Conservation (phyloP, 2,329 filamentous ascomycete species). For the Alternaria incomplexa region DNA sequence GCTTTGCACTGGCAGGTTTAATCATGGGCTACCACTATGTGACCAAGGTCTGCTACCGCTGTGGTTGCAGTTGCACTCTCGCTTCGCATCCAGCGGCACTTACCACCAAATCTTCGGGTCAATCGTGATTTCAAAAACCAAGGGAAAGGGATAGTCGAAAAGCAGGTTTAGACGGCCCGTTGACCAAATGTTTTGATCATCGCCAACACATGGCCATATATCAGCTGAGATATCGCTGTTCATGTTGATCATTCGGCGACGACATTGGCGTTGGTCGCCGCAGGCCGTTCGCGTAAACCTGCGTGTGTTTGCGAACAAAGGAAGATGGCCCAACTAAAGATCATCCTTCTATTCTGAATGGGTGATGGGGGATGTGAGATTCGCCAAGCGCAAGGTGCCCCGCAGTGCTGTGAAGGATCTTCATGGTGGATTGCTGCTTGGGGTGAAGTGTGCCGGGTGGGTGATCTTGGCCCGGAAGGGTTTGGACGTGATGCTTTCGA, state of each 20-base stretch:
- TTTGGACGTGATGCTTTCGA: neutral
- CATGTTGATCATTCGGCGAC: neutral
- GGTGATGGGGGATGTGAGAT: neutral
- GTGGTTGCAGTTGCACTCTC: neutral
- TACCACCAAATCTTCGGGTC: neutral
- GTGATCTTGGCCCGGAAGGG: neutral
- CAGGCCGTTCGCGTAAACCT: neutral
- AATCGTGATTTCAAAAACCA: neutral
- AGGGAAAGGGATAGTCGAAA: neutral
- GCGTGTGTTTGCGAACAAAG: neutral
- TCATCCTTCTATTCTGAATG: neutral
- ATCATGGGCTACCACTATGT: neutral
- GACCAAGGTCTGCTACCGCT: neutral
- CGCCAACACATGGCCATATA: neutral
- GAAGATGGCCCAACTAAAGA: neutral
- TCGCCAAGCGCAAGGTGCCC: neutral
- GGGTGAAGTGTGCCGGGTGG: neutral
- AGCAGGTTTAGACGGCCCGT: slow-evolving; percentile 1
- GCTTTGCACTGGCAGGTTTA: neutral
- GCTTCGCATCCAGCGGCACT: neutral
- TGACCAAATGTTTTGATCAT: neutral
- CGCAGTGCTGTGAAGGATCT: neutral
- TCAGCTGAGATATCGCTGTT: neutral
- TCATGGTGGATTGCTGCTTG: neutral
- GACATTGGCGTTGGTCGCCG: neutral